phyloP scores from a whole-genome alignment of 345 rosid genomes.

The Brassica cretica region DNA sequence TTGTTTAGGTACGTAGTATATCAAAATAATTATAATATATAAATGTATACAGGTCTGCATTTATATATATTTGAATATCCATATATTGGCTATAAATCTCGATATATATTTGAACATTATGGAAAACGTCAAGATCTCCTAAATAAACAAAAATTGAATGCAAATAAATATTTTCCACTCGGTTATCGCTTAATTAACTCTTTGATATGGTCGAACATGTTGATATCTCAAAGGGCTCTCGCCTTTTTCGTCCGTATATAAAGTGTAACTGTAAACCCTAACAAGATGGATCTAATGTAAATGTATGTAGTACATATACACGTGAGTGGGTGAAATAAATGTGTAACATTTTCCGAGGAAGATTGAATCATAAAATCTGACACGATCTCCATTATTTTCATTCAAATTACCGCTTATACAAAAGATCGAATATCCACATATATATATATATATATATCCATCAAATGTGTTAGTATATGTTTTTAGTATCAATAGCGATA shows the following conservation, averaged over 20 bases:
- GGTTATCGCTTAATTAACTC: not conserved
- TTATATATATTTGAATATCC: not conserved
- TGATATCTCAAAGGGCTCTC: constrained; percentile 13
- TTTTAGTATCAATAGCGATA: not conserved
- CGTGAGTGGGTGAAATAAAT: constrained; percentile 35
- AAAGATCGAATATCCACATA: constrained; percentile 3
- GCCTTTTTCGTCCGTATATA: not conserved
- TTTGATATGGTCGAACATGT: not conserved
- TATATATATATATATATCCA: not conserved
- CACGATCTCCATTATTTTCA: constrained; percentile 36
- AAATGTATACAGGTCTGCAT: not conserved
- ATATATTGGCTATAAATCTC: not conserved
- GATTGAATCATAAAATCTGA: constrained; percentile 40
- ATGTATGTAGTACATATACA: constrained; percentile 21
- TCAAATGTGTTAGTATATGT: not conserved
- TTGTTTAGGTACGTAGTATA: not conserved
- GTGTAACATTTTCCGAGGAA: constrained; percentile 38
- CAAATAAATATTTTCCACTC: not conserved
- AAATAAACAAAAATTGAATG: not conserved
- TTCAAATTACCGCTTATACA: constrained; percentile 20
- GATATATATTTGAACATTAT: not conserved
- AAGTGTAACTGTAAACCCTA: constrained; percentile 32
- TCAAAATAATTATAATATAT: not conserved
- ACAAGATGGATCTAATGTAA: constrained; percentile 26
- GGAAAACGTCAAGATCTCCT: not conserved